A percentile compares a stretch with the other conserved stretches of the same genome.
These are phyloP conservation scores for Tephrocybe sp. DNA, from an alignment of 768 basidiomycete species.

Conservation along the genomic window DNA sequence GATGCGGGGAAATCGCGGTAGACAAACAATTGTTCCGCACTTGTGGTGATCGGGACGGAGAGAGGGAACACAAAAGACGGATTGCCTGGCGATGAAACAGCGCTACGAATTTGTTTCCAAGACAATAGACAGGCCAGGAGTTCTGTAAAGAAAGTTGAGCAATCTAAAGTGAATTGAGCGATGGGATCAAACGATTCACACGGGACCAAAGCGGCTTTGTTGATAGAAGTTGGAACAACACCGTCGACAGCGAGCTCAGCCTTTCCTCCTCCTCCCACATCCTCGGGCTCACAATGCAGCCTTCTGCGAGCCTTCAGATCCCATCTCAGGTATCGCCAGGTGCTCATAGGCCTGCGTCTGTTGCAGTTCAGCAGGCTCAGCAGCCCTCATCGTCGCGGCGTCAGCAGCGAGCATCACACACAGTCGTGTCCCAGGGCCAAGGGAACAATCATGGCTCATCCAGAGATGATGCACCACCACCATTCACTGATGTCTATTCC, in stretches of 20 bases:
- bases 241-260: conserved; percentile 4
- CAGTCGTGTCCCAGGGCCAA: conserved; percentile 50
- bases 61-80: too few species aligned
- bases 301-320: conserved; percentile 27
- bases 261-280: conserved; percentile 4
- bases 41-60: too few species aligned
- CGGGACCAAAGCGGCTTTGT: conserved; percentile 7
- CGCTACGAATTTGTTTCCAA: too few species aligned
- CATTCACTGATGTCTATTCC: conserved; percentile 72
- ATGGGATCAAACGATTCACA: conserved; percentile 10
- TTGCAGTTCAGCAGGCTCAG: conserved; percentile 50
- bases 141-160: too few species aligned
- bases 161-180: background rate
- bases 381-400: conserved; percentile 38
- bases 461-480: conserved; percentile 43
- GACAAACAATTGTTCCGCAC: too few species aligned
- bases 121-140: too few species aligned
- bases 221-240: conserved; percentile 5
- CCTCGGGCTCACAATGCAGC: conserved; percentile 11
- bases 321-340: conserved; percentile 30
- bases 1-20: too few species aligned
- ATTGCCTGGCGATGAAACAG: too few species aligned
- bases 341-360: conserved; percentile 60
- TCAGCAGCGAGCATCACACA: conserved; percentile 73
- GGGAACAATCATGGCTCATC: conserved; percentile 25